phyloP scores from a whole-genome alignment of 371 early-diverging fungal genomes.

The Mortierella sp. region DNA sequence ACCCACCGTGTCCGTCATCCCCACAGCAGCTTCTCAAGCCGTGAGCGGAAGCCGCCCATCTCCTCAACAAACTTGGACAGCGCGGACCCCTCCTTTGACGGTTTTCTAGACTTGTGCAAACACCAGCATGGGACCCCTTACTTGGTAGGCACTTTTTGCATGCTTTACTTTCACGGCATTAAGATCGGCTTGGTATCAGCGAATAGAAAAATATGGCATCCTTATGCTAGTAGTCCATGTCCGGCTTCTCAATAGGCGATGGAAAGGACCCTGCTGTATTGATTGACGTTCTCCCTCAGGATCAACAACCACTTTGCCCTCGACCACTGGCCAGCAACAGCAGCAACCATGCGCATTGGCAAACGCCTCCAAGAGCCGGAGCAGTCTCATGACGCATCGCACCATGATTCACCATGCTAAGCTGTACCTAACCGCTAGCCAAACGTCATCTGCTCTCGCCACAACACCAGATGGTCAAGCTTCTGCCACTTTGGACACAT shows the following conservation, averaged over 20 bases:
- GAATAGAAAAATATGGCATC: too few species aligned
- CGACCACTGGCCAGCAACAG: conserved; percentile 7
- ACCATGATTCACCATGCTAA: conserved; percentile 49
- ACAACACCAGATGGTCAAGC: conserved; percentile 67
- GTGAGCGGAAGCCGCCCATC: conserved; percentile 5
- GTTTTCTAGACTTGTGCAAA: conserved; percentile 35
- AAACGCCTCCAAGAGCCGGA: conserved; percentile 37
- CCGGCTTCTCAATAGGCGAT: conserved; percentile 2
- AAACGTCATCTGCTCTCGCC: conserved; percentile 43
- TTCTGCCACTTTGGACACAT: conserved; percentile 74
- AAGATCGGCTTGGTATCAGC: too few species aligned
- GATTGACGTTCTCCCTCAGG: conserved; percentile 2
- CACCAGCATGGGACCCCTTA: conserved; percentile 44
- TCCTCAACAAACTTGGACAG: conserved; percentile 10
- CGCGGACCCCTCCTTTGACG: conserved; percentile 40
- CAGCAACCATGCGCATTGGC: conserved; percentile 2
- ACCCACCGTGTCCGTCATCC: not conserved
- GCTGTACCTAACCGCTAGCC: conserved; percentile 40
- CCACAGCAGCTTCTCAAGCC: not conserved
- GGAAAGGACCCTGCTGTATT: conserved; percentile 9
- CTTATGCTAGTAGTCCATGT: too few species aligned
- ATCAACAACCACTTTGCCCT: not conserved
- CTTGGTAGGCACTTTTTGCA: conserved; percentile 44
- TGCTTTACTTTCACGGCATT: not conserved
- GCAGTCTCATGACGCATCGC: conserved; percentile 32